These are phyloP conservation scores for Physaria fendleri DNA, from an alignment of 345 rosid genomes.

Conservation along the genomic window DNA sequence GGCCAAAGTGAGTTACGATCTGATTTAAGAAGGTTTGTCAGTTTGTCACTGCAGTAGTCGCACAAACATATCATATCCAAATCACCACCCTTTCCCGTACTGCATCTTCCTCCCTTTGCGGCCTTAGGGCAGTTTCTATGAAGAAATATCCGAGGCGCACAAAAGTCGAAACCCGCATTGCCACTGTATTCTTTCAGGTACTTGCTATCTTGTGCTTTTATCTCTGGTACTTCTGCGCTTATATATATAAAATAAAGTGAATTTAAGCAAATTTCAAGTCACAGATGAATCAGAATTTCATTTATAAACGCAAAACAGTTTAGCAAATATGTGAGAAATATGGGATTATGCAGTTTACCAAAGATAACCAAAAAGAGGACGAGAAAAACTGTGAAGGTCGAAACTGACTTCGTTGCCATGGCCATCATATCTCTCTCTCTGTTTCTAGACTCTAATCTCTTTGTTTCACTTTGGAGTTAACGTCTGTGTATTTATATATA, in stretches of 20 bases:
- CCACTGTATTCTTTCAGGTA: slow-evolving; percentile 21
- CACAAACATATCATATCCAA: slow-evolving; percentile 18
- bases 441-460: not conserved
- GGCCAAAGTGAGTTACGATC: too few relatives aligned
- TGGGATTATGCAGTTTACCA: not conserved
- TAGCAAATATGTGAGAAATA: not conserved
- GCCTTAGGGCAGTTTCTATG: too few relatives aligned
- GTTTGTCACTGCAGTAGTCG: slow-evolving; percentile 1
- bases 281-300: not conserved
- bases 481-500: not conserved
- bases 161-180: slow-evolving; percentile 14
- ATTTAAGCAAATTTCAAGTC: not conserved
- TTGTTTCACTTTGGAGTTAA: not conserved
- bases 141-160: slow-evolving; percentile 12
- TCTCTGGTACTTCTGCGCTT: slow-evolving; percentile 4
- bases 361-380: not conserved
- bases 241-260: not conserved
- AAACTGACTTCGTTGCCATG: slow-evolving; percentile 6
- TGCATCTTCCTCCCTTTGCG: slow-evolving; percentile 4
- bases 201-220: not conserved
- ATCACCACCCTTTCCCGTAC: slow-evolving; percentile 9
- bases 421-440: not conserved
- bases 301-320: not conserved
- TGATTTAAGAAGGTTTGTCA: not conserved
- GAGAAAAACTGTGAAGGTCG: not conserved